Evolutionary conservation across 192 early-diverging fungal species (phyloP), one percentile per base, ranked within the genome.

Genomic region (Entomortierella beljakovae): DNA sequence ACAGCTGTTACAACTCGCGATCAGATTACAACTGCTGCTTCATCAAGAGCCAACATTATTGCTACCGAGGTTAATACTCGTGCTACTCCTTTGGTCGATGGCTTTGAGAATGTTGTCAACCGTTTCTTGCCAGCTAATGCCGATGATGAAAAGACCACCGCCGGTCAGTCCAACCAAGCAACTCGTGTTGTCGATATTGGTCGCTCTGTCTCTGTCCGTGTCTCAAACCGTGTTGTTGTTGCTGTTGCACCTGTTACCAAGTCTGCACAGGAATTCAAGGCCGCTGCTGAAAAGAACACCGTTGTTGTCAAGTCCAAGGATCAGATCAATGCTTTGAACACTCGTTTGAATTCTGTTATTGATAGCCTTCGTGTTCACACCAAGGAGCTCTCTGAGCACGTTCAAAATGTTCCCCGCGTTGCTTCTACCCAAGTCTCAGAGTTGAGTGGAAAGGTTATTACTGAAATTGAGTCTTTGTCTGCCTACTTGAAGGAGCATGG

Each of bases 401-500:
- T 77, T 15, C 59, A 69, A 29, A 62, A 64, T 25, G 66, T 28
- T 7, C 61, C 74, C 22, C 66, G 42, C 31, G 63, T 71, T 48
- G 62, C 69, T 8, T 61, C 59, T 15, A 57, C 51, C 55, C 84
- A 64, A 11, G 43, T 75, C 64, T 61, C 64, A 6, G 72, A 75
- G n/a, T 43, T 79, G 51, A 72, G 74, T 35, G 29, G 34, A 51
- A 67, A 49, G 52, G 64, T 83, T 25, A 32, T 83, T 37, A 23
- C 53, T 16, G 74, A 77, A 66, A 32, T 74, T 8, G 87, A 89
- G 50, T 38, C 57, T 7, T 64, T 83, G 52, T 73, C 85, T 20
- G 48, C 20, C 3, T 88, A 84, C 59, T 40, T 88, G 33, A 85
- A 87, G 57, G 64, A 71, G 42, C 74, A 85, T 37, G 60, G 58